Evolutionary conservation across 352 stramenopile genomes (phyloP), one percentile per base, ranked within the genome.

Genomic region (Globisporangium lucens): DNA sequence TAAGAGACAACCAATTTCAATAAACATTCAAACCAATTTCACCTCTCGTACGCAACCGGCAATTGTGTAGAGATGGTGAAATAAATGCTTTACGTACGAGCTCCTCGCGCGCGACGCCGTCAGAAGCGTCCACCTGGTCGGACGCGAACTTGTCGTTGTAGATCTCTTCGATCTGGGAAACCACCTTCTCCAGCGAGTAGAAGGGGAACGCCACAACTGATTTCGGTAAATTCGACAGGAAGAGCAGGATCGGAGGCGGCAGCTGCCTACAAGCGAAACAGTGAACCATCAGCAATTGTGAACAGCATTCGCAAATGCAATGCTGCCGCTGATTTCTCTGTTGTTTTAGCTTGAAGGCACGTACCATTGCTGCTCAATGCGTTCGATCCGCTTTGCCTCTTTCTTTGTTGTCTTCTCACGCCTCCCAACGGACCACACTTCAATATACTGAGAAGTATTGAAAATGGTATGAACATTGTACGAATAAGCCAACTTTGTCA

Each of bases 131-230:
- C 4, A 68, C 74, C 56, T 73, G 71, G 47, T 93, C 85, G 2
- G 81, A 89, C 7, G 61, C 68, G 24, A 87, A 86, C 62, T 93
- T 93, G 71, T 90, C 83, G 62, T 93, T 78, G 61, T 91, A 93
- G n/a, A 93, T 88, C 17, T 57, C 62, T 66, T 93, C 85, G 36
- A 93, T 89, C 56, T 82, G 80, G 12, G 68, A 33, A 20, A 89
- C 76, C 8, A 90, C 78, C 0, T 79, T 56, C 24, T 79, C 74
- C 3, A 89, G 63, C 36, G 74, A 68, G 56, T 89, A 89, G 46
- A 89, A 89, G 4, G 78, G 81, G 36, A 91, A 89, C 20, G 81
- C 79, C n/a, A 91, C 72, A 47, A 89, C 85, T 0, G 81, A 81
- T 65, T 87, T 91, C 1, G 85, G 83, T 47, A 93, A 67, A 61